These are phyloP conservation scores for Microsporum canis DNA, from an alignment of 2,329 filamentous ascomycete species.

Conservation along the genomic window DNA sequence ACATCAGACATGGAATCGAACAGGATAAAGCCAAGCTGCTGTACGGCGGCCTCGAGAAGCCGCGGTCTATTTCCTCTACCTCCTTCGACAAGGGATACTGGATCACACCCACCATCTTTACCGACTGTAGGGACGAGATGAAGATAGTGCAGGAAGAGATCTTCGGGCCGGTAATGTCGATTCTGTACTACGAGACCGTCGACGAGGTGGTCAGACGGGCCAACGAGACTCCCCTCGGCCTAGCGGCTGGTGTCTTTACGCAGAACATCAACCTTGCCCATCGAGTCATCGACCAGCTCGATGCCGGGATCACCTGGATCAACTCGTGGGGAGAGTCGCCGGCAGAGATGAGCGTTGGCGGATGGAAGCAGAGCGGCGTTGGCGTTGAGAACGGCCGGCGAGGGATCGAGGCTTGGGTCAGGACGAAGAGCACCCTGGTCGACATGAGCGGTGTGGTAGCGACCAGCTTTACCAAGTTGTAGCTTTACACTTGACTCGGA, in stretches of 20 bases:
- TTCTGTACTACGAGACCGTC: slow-evolving; percentile 60
- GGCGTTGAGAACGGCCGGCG: slow-evolving; percentile 76
- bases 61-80: slow-evolving; percentile 37
- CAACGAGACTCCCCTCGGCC: slow-evolving; percentile 64
- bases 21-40: slow-evolving; percentile 63
- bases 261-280: slow-evolving; percentile 64
- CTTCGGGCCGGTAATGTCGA: slow-evolving; percentile 76
- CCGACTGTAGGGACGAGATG: slow-evolving; percentile 75
- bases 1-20: slow-evolving; percentile 64
- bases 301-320: slow-evolving; percentile 84
- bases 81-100: slow-evolving; percentile 57
- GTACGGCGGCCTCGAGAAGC: slow-evolving; percentile 48
- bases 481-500: slow-evolving; percentile 14
- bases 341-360: slow-evolving; percentile 83
- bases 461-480: slow-evolving; percentile 64
- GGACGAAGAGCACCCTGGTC: slow-evolving; percentile 78
- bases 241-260: slow-evolving; percentile 76
- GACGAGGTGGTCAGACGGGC: slow-evolving; percentile 61
- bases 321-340: slow-evolving; percentile 91
- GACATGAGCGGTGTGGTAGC: slow-evolving; percentile 62
- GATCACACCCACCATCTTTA: slow-evolving; percentile 75
- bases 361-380: slow-evolving; percentile 83
- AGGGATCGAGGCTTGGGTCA: slow-evolving; percentile 70
- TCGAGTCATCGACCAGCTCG: slow-evolving; percentile 54
- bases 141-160: slow-evolving; percentile 71